A percentile compares a stretch with the other conserved stretches of the same genome.
phyloP scores from a whole-genome alignment of 2,329 filamentous ascomycete species.

The Beauveria scarabaeidicola region DNA sequence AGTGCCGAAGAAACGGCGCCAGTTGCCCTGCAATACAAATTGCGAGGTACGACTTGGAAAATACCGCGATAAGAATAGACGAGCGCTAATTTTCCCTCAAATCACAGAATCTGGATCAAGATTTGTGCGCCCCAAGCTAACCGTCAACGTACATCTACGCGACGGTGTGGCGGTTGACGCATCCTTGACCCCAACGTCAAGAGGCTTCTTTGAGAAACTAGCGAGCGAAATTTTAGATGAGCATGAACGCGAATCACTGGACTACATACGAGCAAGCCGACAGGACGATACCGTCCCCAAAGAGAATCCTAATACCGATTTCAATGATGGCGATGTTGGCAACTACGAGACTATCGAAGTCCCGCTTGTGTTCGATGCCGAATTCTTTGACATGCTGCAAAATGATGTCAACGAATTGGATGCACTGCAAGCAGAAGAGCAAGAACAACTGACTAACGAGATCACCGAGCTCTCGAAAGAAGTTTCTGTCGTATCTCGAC shows the following conservation, averaged over 20 bases:
- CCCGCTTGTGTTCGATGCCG: slow-evolving; percentile 64
- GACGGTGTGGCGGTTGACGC: slow-evolving; percentile 63
- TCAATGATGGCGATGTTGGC: background rate
- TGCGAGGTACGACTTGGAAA: slow-evolving; percentile 34
- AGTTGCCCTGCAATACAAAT: slow-evolving; percentile 44
- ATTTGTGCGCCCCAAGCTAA: slow-evolving; percentile 57
- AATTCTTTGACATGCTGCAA: slow-evolving; percentile 73
- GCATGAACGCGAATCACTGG: background rate
- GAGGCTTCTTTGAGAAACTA: slow-evolving; percentile 53
- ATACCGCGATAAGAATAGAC: background rate
- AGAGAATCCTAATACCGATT: background rate
- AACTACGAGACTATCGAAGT: slow-evolving; percentile 51
- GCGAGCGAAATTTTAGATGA: slow-evolving; percentile 29
- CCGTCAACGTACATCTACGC: slow-evolving; percentile 57
- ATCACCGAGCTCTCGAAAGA: slow-evolving; percentile 57
- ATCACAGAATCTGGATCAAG: slow-evolving; percentile 30
- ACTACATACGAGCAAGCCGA: background rate
- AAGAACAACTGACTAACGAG: slow-evolving; percentile 51
- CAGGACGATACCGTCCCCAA: background rate
- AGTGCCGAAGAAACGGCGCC: slow-evolving; percentile 39
- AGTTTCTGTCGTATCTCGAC: slow-evolving; percentile 56
- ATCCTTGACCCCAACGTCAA: slow-evolving; percentile 56
- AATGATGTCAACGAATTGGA: slow-evolving; percentile 63
- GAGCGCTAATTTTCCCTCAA: background rate
- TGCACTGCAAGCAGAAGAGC: slow-evolving; percentile 57